Evolutionary conservation across 2,329 filamentous ascomycete species (phyloP).

Genomic region (Cryphonectria japonica): DNA sequence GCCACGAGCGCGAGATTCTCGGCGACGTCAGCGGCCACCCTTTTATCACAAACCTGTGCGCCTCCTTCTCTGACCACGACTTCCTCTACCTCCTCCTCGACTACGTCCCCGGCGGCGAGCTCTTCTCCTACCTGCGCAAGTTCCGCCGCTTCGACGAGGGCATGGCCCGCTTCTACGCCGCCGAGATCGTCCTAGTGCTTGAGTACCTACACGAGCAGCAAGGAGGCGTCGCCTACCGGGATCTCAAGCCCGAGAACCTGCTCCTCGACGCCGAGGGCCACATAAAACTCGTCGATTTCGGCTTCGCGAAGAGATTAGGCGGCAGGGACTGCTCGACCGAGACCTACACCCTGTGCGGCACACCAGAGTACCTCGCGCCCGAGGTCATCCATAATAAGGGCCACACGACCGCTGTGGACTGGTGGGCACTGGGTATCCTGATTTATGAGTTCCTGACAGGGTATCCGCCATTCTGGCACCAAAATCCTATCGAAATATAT

Average conservation of each 20-base stretch:
- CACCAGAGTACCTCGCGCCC: constrained; percentile 81
- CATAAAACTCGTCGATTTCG: constrained; percentile 83
- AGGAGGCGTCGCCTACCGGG: constrained; percentile 77
- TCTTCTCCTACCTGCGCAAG: constrained; percentile 81
- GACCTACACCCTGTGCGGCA: constrained; percentile 83
- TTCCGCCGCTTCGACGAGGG: constrained; percentile 78
- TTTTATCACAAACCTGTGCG: constrained; percentile 79
- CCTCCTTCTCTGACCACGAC: constrained; percentile 78
- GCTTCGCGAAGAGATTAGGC: constrained; percentile 80
- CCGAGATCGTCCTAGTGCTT: constrained; percentile 80
- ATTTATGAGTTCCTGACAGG: constrained; percentile 85
- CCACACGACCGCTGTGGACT: constrained; percentile 76
- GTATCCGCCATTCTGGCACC: constrained; percentile 85
- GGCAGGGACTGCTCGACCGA: constrained; percentile 55
- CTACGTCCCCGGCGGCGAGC: constrained; percentile 81
- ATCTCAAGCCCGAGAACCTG: constrained; percentile 83
- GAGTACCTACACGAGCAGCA: constrained; percentile 81
- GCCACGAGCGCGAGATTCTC: constrained; percentile 79
- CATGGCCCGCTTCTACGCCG: constrained; percentile 79
- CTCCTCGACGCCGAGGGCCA: constrained; percentile 77
- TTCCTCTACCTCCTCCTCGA: constrained; percentile 83
- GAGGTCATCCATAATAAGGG: constrained; percentile 86
- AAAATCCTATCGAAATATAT: constrained; percentile 86
- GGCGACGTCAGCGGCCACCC: constrained; percentile 78
- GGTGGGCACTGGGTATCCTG: constrained; percentile 85